Evolutionary conservation across 148 eudicot genomes (phyloP).

Genomic region (Fagopyrum homotropicum): DNA sequence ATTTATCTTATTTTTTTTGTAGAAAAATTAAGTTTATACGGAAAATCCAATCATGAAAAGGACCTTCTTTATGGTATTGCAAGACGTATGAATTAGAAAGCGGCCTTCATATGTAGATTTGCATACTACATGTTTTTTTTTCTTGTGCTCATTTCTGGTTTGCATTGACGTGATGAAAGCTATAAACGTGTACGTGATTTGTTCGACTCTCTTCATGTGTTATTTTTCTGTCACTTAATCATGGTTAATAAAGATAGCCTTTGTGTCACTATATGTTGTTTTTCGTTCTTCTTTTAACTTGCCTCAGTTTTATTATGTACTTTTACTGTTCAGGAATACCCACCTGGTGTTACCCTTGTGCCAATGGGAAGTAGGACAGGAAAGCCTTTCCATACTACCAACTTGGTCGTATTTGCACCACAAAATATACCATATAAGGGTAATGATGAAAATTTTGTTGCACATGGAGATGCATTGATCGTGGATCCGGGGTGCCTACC

Average conservation of each 20-base stretch:
- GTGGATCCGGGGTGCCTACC: slow-evolving; percentile 91
- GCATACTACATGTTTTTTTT: not conserved
- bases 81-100: not conserved
- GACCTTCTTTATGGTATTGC: not conserved
- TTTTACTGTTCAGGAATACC: slow-evolving; percentile 57
- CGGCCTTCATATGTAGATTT: not conserved
- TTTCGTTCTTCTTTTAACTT: not conserved
- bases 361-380: slow-evolving; percentile 89
- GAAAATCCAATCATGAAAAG: not conserved
- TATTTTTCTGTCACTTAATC: not conserved
- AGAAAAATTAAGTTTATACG: not conserved
- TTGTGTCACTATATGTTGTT: not conserved
- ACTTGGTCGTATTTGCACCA: slow-evolving; percentile 72
- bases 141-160: not conserved
- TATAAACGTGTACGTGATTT: not conserved
- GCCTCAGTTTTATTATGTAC: not conserved
- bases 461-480: slow-evolving; percentile 78
- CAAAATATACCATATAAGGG: slow-evolving; percentile 20
- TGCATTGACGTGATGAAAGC: not conserved
- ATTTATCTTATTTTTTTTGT: not conserved
- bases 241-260: not conserved
- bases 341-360: slow-evolving; percentile 66
- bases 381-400: slow-evolving; percentile 84
- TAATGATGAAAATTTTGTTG: slow-evolving; percentile 29
- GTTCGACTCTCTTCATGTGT: not conserved